Base-by-base conservation (phyloP, 2,329 filamentous ascomycete species). In the Colletotrichum eremochloae region DNA sequence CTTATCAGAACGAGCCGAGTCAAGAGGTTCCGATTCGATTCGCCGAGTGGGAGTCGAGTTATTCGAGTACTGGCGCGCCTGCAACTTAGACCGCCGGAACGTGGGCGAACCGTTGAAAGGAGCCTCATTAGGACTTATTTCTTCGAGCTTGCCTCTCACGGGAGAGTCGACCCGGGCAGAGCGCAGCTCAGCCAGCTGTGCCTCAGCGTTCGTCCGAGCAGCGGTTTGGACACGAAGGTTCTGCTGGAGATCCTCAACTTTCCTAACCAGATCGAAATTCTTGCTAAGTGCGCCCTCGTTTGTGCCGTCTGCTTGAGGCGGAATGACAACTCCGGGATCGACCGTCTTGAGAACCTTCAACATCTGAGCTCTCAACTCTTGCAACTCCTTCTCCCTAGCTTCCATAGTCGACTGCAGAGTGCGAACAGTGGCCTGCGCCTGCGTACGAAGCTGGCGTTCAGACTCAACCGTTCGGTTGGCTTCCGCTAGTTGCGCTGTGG, bases 401-500 rank as follows among this genome's bases (percentile, higher is more conserved):
- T 97, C 95, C 14, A 98, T 85, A 1, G 94, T 90, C 3, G 87
- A 83, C 78, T 98, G 95, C 67, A 97, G 86, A 15, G 94, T 92
- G 60, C 94, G 92, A 36, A 93, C 93, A 63, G 95, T 97, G 7
- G 92, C 87, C 80, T 98, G 95, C 14, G 95, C 94, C 80, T 98
- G 96, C 2, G 87, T 89, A 48, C 94, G 93, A 67, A 97, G 85
- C 77, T 98, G 95, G 61, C 93, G 89, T 81, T 98, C 96, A 1
- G 95, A 95, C 77, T 98, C 96, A 31, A 98, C 89, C 67, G 92
- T 96, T 42, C 95, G 91, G 78, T 97, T 97, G 18, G 91, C 91
- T 80, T 98, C 96, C 11, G 95, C 94, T 38, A 98, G 87, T 79
- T 98, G 95, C 31, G 93, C 90, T 8, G 92, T 94, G 71, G 92